phyloP scores from a whole-genome alignment of 768 basidiomycete genomes.

The Baorangia bicolor region DNA sequence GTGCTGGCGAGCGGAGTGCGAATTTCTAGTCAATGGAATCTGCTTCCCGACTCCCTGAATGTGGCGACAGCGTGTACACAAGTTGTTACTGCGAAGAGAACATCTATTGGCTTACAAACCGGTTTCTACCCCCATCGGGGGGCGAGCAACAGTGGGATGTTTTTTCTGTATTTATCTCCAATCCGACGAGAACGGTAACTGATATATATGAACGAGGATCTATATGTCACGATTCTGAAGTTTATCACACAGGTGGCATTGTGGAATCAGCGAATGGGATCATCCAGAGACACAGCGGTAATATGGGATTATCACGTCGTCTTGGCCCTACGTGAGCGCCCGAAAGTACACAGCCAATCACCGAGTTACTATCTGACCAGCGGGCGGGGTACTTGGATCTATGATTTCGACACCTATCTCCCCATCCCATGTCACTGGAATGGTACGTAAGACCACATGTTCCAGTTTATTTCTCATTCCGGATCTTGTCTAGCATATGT shows the following conservation, averaged over 20 bases:
- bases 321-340: slow-evolving; percentile 46
- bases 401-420: slow-evolving; percentile 64
- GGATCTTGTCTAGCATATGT: slow-evolving; percentile 44
- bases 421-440: slow-evolving; percentile 50
- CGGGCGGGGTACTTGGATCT: slow-evolving; percentile 50
- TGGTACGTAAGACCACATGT: slow-evolving; percentile 36
- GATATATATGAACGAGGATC: slow-evolving; percentile 7
- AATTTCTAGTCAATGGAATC: slow-evolving; percentile 14
- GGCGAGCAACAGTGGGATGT: slow-evolving; percentile 45
- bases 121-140: slow-evolving; percentile 35
- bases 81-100: slow-evolving; percentile 74
- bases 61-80: slow-evolving; percentile 46
- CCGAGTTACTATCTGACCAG: neutral
- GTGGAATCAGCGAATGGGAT: slow-evolving; percentile 55
- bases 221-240: neutral
- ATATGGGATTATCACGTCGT: slow-evolving; percentile 81
- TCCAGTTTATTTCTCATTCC: slow-evolving; percentile 7
- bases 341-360: neutral
- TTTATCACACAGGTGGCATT: slow-evolving; percentile 52
- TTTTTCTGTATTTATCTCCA: slow-evolving; percentile 65
- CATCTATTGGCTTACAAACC: slow-evolving; percentile 55
- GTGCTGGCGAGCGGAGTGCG: slow-evolving; percentile 20
- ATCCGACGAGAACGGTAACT: slow-evolving; percentile 53
- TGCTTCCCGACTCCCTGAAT: slow-evolving; percentile 23
- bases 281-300: slow-evolving; percentile 38